Conservation (phyloP, 345 rosid species). For the Dipteronia sinensis region DNA sequence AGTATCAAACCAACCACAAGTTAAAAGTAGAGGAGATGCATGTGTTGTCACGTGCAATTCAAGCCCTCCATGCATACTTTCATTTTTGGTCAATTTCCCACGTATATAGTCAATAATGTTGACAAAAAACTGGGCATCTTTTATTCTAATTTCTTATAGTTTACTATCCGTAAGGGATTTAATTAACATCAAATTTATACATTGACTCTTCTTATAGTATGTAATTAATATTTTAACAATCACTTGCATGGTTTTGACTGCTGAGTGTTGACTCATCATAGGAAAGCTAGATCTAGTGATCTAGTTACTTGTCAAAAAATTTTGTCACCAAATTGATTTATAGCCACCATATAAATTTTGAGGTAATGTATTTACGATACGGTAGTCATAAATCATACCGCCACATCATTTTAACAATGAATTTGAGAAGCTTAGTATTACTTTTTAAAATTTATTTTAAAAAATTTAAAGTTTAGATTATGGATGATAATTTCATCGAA, state of each 20-base stretch:
- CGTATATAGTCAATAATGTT: background rate
- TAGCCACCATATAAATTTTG: no score
- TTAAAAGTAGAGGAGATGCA: background rate
- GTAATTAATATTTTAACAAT: background rate
- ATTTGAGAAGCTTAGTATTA: no score
- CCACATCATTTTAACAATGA: no score
- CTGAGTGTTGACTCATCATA: background rate
- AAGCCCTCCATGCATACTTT: conserved; percentile 18
- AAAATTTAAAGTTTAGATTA: no score
- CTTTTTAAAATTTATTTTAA: no score
- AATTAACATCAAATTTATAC: background rate
- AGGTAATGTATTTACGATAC: no score
- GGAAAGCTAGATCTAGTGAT: background rate
- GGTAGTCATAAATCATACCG: no score
- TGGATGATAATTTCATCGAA: no score
- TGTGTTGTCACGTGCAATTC: conserved; percentile 42
- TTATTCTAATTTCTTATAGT: background rate
- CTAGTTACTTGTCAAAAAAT: background rate
- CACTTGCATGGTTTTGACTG: background rate
- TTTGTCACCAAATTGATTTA: no score
- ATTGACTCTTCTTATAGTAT: background rate
- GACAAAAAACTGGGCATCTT: background rate
- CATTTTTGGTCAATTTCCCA: background rate
- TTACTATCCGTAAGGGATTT: background rate
- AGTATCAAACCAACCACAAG: background rate